Conservation (phyloP, 768 basidiomycete species). For the Tremella fuciformis region DNA sequence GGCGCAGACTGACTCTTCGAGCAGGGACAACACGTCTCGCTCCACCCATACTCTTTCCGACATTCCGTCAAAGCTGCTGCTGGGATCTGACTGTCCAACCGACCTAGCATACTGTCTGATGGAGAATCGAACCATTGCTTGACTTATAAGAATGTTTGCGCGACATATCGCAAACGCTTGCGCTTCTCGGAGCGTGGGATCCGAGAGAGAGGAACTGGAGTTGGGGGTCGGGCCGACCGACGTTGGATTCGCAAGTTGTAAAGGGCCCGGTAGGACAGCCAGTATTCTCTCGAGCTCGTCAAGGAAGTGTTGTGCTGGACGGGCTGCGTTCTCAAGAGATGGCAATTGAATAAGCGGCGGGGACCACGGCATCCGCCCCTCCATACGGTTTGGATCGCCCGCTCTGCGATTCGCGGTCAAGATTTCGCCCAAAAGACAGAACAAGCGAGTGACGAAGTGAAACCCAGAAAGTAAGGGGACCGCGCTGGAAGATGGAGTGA, state of each 20-base stretch:
- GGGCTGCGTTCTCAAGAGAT: background rate
- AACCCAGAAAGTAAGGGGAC: slow-evolving; percentile 31
- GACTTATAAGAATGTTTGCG: slow-evolving; percentile 32
- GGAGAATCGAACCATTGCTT: slow-evolving; percentile 33
- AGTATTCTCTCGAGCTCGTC: slow-evolving; percentile 20
- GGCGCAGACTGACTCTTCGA: slow-evolving; percentile 21
- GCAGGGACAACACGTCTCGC: slow-evolving; percentile 27
- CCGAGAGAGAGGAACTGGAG: background rate
- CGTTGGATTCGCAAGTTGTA: slow-evolving; percentile 16
- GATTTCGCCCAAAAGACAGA: slow-evolving; percentile 26
- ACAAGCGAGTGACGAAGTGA: slow-evolving; percentile 24
- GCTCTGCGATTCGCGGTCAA: slow-evolving; percentile 11
- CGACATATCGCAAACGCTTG: slow-evolving; percentile 27
- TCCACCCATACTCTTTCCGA: slow-evolving; percentile 20
- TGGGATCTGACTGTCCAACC: slow-evolving; percentile 10
- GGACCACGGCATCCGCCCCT: no score
- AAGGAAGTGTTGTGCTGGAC: slow-evolving; percentile 12
- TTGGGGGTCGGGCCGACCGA: background rate
- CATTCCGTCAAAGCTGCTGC: slow-evolving; percentile 6
- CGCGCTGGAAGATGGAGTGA: slow-evolving; percentile 19
- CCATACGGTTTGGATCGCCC: slow-evolving; percentile 5
- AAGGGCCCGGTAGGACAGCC: slow-evolving; percentile 16
- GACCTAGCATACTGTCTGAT: slow-evolving; percentile 31
- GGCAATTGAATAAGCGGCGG: slow-evolving; percentile 8
- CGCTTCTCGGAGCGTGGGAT: background rate